phyloP scores from a whole-genome alignment of 305 asterid genomes.

The Rubia balearica region DNA sequence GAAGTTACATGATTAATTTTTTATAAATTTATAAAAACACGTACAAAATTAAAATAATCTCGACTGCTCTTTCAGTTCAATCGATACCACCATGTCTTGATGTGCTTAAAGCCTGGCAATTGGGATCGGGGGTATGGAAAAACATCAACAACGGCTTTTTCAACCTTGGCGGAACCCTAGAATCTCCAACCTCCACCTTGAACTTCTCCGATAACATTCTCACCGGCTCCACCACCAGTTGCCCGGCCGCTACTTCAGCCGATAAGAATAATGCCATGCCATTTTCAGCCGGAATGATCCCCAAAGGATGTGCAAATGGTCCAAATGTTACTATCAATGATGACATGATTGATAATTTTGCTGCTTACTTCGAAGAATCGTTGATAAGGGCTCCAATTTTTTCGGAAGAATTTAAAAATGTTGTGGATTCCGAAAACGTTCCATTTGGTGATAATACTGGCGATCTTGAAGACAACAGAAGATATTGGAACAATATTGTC shows the following conservation, averaged over 20 bases:
- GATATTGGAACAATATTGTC: slow-evolving; percentile 10
- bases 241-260: neutral
- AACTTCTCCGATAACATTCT: neutral
- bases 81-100: slow-evolving; percentile 16
- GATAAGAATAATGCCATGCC: neutral
- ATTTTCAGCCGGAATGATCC: neutral
- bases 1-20: no score
- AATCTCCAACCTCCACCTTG: slow-evolving; percentile 15
- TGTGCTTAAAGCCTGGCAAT: slow-evolving; percentile 15
- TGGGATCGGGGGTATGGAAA: slow-evolving; percentile 4
- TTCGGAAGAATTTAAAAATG: neutral
- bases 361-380: neutral
- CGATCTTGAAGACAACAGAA: slow-evolving; percentile 20
- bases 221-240: neutral
- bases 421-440: neutral
- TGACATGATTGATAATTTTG: neutral
- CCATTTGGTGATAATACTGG: slow-evolving; percentile 1
- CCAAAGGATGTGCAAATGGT: neutral
- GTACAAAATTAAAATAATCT: neutral
- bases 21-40: no score
- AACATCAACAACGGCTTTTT: slow-evolving; percentile 2
- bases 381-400: slow-evolving; percentile 8
- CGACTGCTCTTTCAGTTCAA: neutral
- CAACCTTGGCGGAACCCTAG: neutral
- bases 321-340: neutral